phyloP scores from a whole-genome alignment of 2,329 filamentous ascomycete genomes.

The Berkeleyomyces basicola region DNA sequence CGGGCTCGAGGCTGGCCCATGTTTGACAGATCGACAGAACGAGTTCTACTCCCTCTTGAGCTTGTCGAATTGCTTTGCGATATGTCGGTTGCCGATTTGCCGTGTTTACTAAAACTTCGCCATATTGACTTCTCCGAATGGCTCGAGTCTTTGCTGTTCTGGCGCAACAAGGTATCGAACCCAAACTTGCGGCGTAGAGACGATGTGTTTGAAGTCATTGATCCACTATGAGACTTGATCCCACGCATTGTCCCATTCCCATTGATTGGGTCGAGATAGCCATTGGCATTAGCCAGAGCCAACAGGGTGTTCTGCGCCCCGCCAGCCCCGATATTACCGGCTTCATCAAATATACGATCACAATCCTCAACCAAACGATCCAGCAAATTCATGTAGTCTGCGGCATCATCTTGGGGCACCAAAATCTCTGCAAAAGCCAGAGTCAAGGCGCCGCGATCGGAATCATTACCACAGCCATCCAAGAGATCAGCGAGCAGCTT shows the following conservation, averaged over 20 bases:
- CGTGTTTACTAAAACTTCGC: conserved; percentile 65
- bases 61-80: conserved; percentile 14
- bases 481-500: conserved; percentile 75
- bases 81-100: conserved; percentile 12
- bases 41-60: conserved; percentile 37
- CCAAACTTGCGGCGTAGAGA: conserved; percentile 75
- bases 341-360: conserved; percentile 68
- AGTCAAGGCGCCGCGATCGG: conserved; percentile 74
- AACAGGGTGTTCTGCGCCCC: conserved; percentile 13
- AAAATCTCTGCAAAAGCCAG: conserved; percentile 78
- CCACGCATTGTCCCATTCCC: conserved; percentile 28
- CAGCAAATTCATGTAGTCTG: conserved; percentile 73
- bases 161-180: conserved; percentile 56
- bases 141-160: conserved; percentile 48
- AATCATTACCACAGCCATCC: conserved; percentile 79
- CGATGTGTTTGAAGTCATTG: conserved; percentile 70
- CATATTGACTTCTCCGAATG: conserved; percentile 43
- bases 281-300: conserved; percentile 21
- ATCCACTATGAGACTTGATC: conserved; percentile 50
- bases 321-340: conserved; percentile 12
- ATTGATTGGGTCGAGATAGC: conserved; percentile 39
- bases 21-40: conserved; percentile 51
- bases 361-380: conserved; percentile 83
- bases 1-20: conserved; percentile 20
- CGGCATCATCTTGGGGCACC: conserved; percentile 42